phyloP scores from a whole-genome alignment of 139 green algal species.

The Edaphochlamys debaryana region DNA sequence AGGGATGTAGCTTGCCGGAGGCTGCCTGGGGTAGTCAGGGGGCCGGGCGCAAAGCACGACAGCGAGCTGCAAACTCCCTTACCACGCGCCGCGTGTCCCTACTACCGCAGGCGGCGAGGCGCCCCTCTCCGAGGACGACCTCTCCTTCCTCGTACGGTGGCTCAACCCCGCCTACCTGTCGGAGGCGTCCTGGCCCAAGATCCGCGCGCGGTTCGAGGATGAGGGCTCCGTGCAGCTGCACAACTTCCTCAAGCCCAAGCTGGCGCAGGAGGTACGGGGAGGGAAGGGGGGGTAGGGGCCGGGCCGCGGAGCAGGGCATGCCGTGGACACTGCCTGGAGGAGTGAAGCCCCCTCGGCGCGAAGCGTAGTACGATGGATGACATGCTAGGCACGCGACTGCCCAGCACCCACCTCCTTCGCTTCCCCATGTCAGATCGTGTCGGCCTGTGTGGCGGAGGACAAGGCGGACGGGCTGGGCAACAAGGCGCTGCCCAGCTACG shows the following conservation, averaged over 20 bases:
- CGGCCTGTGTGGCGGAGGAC: constrained; percentile 57
- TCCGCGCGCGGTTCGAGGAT: constrained; percentile 72
- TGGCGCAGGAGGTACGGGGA: constrained; percentile 37
- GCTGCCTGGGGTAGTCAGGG: no score
- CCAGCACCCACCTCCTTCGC: no score
- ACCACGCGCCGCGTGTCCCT: no score
- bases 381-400: not conserved
- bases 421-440: constrained; percentile 30
- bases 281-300: not conserved
- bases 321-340: not conserved
- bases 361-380: not conserved
- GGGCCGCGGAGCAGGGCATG: no score
- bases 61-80: no score
- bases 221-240: constrained; percentile 84
- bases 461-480: constrained; percentile 57
- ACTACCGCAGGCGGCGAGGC: constrained; percentile 25
- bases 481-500: constrained; percentile 35
- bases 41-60: no score
- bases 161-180: constrained; percentile 86
- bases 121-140: constrained; percentile 63
- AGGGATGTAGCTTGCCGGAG: no score
- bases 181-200: constrained; percentile 53
- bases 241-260: constrained; percentile 47
- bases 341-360: no score
- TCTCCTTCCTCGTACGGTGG: constrained; percentile 58